A percentile compares a stretch with the other conserved stretches of the same genome.
These are phyloP conservation scores for Crucibulum laeve DNA, from an alignment of 768 basidiomycete genomes.

Conservation along the genomic window DNA sequence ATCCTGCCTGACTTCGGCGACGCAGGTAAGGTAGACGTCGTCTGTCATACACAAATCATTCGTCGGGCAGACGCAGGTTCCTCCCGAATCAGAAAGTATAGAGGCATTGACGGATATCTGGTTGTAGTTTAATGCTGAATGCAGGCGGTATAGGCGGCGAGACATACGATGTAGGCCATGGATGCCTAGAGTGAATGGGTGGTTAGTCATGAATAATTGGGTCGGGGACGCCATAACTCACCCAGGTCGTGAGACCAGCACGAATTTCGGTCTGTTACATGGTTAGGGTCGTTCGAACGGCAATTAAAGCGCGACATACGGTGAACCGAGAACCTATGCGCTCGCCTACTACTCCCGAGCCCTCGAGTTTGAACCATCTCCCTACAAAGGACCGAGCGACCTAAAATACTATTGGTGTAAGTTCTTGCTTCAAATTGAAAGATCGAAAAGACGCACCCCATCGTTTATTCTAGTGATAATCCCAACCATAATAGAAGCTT, in stretches of 20 bases:
- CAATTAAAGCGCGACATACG: slow-evolving; percentile 20
- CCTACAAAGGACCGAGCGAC: slow-evolving; percentile 47
- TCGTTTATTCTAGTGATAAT: slow-evolving; percentile 19
- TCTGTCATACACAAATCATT: slow-evolving; percentile 52
- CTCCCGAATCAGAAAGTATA: slow-evolving; percentile 73
- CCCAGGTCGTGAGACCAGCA: slow-evolving; percentile 80
- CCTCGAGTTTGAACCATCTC: slow-evolving; percentile 71
- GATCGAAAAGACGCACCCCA: slow-evolving; percentile 14
- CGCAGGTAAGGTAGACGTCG: slow-evolving; percentile 49
- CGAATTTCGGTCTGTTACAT: slow-evolving; percentile 63
- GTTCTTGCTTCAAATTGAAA: not conserved
- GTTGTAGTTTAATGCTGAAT: not conserved
- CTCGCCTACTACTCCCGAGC: slow-evolving; percentile 60
- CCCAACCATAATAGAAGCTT: slow-evolving; percentile 15
- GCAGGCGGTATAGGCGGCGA: slow-evolving; percentile 1
- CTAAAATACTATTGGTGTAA: slow-evolving; percentile 18
- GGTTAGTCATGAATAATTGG: slow-evolving; percentile 7
- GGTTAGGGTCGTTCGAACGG: not conserved
- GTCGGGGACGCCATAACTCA: slow-evolving; percentile 23
- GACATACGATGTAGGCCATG: slow-evolving; percentile 78
- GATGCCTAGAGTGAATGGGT: slow-evolving; percentile 42
- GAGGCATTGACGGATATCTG: slow-evolving; percentile 85
- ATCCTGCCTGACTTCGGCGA: slow-evolving; percentile 62
- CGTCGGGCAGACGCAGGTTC: slow-evolving; percentile 73
- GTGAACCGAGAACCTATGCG: slow-evolving; percentile 62